phyloP scores from a whole-genome alignment of 2,329 filamentous ascomycete genomes.

The Diplodia intermedia region DNA sequence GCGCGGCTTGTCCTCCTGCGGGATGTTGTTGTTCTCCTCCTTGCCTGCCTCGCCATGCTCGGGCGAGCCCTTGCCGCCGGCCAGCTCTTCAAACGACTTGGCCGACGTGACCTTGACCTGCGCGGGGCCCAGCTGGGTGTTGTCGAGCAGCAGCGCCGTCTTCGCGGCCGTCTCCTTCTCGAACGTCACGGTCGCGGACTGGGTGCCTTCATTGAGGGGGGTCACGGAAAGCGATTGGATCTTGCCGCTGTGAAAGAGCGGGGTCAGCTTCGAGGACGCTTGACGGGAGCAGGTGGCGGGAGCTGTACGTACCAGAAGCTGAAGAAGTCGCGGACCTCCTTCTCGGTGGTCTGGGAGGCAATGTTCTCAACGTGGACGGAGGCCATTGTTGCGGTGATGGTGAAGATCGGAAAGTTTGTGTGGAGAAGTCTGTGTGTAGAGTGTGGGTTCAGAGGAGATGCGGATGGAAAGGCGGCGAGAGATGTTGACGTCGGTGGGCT shows the following conservation, averaged over 20 bases:
- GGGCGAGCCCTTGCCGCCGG: slow-evolving; percentile 62
- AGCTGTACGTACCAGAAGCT: slow-evolving; percentile 77
- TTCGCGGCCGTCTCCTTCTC: slow-evolving; percentile 97
- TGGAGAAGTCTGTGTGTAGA: neutral
- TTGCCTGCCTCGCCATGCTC: slow-evolving; percentile 52
- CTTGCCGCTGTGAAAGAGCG: slow-evolving; percentile 72
- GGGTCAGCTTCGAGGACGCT: slow-evolving; percentile 36
- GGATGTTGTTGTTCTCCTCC: slow-evolving; percentile 70
- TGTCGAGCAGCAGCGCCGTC: slow-evolving; percentile 94
- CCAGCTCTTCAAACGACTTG: slow-evolving; percentile 68
- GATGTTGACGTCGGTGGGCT: slow-evolving; percentile 25
- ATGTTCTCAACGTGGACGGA: slow-evolving; percentile 93
- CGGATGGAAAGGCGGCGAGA: slow-evolving; percentile 8
- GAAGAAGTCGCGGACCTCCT: slow-evolving; percentile 96
- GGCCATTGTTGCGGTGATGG: slow-evolving; percentile 52
- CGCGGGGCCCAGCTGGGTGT: slow-evolving; percentile 84
- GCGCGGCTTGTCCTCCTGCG: slow-evolving; percentile 96
- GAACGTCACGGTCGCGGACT: slow-evolving; percentile 91
- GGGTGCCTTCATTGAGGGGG: slow-evolving; percentile 66
- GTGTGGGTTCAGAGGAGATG: neutral
- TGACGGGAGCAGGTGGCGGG: neutral
- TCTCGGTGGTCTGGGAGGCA: slow-evolving; percentile 78
- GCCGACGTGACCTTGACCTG: slow-evolving; percentile 80
- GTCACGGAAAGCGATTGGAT: slow-evolving; percentile 83
- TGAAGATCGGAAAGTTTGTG: slow-evolving; percentile 4